These are phyloP conservation scores for Aristolochia fimbriata DNA, from an alignment of 164 flowering plant species.

Conservation along the genomic window DNA sequence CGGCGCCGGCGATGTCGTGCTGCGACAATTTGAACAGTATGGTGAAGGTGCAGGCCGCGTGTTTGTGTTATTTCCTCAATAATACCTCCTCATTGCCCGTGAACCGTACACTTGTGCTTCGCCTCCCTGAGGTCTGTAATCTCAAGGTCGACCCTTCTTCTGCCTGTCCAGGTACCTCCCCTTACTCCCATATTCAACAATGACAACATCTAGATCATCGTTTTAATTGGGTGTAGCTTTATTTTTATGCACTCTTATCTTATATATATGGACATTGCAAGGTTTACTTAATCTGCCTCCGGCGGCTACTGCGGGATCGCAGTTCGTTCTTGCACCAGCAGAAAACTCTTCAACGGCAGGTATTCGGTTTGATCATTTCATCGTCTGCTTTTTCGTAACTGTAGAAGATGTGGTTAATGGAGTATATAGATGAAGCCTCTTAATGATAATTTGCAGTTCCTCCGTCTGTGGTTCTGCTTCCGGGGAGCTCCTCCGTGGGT, in stretches of 20 bases:
- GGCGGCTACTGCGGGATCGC: neutral
- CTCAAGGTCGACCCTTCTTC: constrained; percentile 19
- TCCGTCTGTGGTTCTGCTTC: too few species aligned
- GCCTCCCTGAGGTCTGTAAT: constrained; percentile 52
- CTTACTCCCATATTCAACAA: too few species aligned
- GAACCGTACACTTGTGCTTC: constrained; percentile 48
- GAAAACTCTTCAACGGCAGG: constrained; percentile 1
- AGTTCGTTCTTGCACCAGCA: neutral
- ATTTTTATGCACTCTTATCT: too few species aligned
- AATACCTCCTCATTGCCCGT: constrained; percentile 36
- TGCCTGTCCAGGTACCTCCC: constrained; percentile 48
- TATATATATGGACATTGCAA: neutral
- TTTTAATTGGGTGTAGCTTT: too few species aligned
- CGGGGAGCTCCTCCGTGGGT: too few species aligned
- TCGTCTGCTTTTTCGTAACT: too few species aligned
- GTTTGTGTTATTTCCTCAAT: constrained; percentile 60
- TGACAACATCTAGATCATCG: too few species aligned
- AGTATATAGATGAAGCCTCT: too few species aligned
- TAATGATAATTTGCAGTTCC: too few species aligned
- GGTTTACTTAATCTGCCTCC: neutral
- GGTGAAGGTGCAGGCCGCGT: constrained; percentile 30
- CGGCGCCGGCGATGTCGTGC: constrained; percentile 34
- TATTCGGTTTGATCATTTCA: neutral
- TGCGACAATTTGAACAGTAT: constrained; percentile 42
- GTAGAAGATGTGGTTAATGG: too few species aligned